Evolutionary conservation across 2,329 filamentous ascomycete genomes (phyloP).

Genomic region (Aspergillus persii): DNA sequence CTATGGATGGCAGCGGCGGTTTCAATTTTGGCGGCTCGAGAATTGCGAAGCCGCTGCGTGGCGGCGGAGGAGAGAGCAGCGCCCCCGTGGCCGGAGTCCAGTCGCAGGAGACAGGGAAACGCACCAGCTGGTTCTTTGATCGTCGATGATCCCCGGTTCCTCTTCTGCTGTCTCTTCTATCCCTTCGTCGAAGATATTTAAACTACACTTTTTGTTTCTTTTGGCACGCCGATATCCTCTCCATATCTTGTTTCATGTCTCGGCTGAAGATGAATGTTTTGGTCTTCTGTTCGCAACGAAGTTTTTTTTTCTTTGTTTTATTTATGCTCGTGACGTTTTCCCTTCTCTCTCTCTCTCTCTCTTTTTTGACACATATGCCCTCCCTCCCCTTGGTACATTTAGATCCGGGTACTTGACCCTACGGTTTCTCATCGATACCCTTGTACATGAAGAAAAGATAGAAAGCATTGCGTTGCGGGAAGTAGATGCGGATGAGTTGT

Average conservation of each 20-base stretch:
- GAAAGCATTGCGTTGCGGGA: constrained; percentile 5
- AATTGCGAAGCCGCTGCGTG: constrained; percentile 65
- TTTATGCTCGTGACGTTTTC: constrained; percentile 5
- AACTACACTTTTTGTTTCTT: constrained; percentile 2
- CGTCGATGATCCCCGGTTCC: constrained; percentile 38
- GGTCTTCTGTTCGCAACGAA: neutral
- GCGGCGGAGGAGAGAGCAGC: constrained; percentile 52
- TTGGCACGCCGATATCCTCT: constrained; percentile 9
- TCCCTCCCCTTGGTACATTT: constrained; percentile 5
- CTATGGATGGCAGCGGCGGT: constrained; percentile 61
- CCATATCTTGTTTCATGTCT: neutral
- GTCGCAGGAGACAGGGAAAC: neutral
- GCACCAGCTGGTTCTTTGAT: constrained; percentile 56
- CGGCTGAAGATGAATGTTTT: neutral
- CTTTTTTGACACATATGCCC: neutral
- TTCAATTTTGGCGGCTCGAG: constrained; percentile 67
- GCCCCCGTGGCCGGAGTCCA: neutral
- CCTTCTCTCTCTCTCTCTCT: constrained; percentile 4
- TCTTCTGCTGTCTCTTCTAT: constrained; percentile 27
- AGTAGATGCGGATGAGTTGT: neutral
- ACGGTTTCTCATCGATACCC: constrained; percentile 17
- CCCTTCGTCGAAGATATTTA: constrained; percentile 23
- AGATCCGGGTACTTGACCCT: constrained; percentile 7
- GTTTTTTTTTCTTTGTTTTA: too few relatives aligned
- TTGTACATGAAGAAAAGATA: constrained; percentile 15